A percentile compares a stretch with the other conserved stretches of the same genome.
These are phyloP conservation scores for Amanita rubescens DNA, from an alignment of 768 basidiomycete species.

Conservation along the genomic window DNA sequence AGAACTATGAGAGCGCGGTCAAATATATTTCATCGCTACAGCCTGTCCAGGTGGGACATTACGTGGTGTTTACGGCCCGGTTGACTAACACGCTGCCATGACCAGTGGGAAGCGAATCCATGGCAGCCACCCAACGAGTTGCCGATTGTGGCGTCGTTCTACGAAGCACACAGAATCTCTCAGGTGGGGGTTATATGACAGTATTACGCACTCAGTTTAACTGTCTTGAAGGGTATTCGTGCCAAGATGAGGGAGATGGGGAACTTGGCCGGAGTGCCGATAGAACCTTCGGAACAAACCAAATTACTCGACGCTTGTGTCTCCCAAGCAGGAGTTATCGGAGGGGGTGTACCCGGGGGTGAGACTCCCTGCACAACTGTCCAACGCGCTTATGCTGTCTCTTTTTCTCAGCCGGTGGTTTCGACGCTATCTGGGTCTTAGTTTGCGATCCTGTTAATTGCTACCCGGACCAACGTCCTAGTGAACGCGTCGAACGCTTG, in stretches of 20 bases:
- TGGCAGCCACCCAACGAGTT: conserved; percentile 36
- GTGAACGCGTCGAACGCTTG: conserved; percentile 54
- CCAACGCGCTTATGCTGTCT: neutral
- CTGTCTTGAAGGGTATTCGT: conserved; percentile 55
- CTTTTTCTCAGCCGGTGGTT: conserved; percentile 76
- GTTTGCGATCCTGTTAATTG: conserved; percentile 54
- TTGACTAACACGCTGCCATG: neutral
- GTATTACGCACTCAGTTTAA: neutral
- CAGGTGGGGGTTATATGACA: conserved; percentile 36
- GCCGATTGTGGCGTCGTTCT: conserved; percentile 47
- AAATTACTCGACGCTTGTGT: conserved; percentile 72
- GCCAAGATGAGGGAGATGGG: conserved; percentile 83
- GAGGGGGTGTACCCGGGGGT: conserved; percentile 97
- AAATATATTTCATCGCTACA: conserved; percentile 57
- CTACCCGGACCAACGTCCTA: conserved; percentile 40
- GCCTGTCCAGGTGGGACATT: conserved; percentile 40
- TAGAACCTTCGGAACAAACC: conserved; percentile 89
- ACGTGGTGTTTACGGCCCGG: neutral
- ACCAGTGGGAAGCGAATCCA: conserved; percentile 56
- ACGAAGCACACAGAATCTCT: conserved; percentile 46
- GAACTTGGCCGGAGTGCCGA: conserved; percentile 62
- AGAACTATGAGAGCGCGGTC: conserved; percentile 47
- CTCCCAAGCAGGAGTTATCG: conserved; percentile 75
- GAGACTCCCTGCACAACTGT: conserved; percentile 20
- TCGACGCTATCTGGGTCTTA: conserved; percentile 94